Percentiles rank a stretch among this genome's conserved stretches.
phyloP scores from a whole-genome alignment of 768 basidiomycete genomes.

The Tulasnella sp. region DNA sequence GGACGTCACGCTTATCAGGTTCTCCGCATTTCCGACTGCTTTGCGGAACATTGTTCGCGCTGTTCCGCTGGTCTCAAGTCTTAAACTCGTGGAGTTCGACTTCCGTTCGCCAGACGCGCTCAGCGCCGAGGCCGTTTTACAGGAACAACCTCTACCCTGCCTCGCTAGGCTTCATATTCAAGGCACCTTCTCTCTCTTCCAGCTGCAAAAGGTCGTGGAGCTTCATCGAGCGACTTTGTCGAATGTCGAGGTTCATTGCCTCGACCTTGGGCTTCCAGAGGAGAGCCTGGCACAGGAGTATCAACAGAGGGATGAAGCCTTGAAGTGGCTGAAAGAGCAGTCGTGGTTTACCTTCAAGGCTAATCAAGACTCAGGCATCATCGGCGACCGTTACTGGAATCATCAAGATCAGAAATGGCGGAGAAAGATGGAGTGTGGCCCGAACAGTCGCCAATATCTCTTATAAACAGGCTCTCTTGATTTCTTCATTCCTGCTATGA shows the following conservation, averaged over 20 bases:
- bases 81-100: neutral
- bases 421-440: neutral
- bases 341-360: neutral
- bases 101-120: neutral
- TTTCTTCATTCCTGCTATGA: neutral
- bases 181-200: conserved; percentile 9
- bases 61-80: neutral
- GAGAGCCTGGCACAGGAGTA: neutral
- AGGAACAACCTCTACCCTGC: neutral
- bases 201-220: neutral
- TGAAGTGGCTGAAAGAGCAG: neutral
- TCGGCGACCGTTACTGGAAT: neutral
- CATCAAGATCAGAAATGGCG: neutral
- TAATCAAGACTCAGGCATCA: neutral
- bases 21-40: neutral
- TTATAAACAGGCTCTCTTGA: neutral
- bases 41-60: conserved; percentile 8
- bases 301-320: neutral
- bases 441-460: neutral
- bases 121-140: neutral
- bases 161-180: neutral
- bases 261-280: neutral
- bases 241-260: neutral
- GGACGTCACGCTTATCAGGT: neutral
- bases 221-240: neutral